Evolutionary conservation across 2,329 filamentous ascomycete species (phyloP).

Genomic region (Pseudogymnoascus sp.): DNA sequence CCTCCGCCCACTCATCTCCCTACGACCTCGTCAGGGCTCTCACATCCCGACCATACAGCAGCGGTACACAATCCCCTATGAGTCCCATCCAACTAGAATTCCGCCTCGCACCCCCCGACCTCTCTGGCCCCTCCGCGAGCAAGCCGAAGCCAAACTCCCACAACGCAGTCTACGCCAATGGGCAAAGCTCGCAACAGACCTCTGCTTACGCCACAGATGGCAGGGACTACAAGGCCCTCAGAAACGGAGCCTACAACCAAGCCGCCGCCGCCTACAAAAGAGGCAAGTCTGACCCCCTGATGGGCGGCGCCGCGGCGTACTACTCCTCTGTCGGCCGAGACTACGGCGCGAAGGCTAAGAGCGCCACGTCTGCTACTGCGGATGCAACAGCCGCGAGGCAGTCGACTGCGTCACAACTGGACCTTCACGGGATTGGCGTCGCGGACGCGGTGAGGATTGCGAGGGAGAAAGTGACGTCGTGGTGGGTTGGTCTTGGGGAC

Average conservation of each 20-base stretch:
- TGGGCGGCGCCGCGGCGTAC: constrained; percentile 67
- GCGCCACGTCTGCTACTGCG: constrained; percentile 57
- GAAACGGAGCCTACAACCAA: constrained; percentile 43
- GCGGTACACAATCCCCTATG: constrained; percentile 11
- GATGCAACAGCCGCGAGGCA: constrained; percentile 63
- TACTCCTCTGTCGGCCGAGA: constrained; percentile 67
- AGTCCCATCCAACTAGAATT: constrained; percentile 24
- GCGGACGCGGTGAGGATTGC: constrained; percentile 75
- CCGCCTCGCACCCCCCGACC: constrained; percentile 21
- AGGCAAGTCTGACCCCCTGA: constrained; percentile 63
- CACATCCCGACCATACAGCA: constrained; percentile 22
- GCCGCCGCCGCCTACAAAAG: constrained; percentile 51
- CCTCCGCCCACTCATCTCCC: constrained; percentile 49
- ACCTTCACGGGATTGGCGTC: constrained; percentile 79
- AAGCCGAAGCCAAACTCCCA: constrained; percentile 9
- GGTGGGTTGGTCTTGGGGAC: constrained; percentile 71
- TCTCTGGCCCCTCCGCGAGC: neutral
- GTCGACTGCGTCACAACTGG: constrained; percentile 54
- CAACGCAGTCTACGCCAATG: constrained; percentile 11
- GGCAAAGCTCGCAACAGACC: neutral
- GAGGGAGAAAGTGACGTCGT: constrained; percentile 55
- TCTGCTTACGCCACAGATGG: neutral
- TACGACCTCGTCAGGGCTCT: constrained; percentile 53
- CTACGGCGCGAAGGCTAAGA: constrained; percentile 49
- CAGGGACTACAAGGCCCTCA: constrained; percentile 12